Percentiles rank a stretch among this genome's conserved stretches.
These are phyloP conservation scores for Penicillium salamii DNA, from an alignment of 495 filamentous ascomycete species.

Conservation along the genomic window DNA sequence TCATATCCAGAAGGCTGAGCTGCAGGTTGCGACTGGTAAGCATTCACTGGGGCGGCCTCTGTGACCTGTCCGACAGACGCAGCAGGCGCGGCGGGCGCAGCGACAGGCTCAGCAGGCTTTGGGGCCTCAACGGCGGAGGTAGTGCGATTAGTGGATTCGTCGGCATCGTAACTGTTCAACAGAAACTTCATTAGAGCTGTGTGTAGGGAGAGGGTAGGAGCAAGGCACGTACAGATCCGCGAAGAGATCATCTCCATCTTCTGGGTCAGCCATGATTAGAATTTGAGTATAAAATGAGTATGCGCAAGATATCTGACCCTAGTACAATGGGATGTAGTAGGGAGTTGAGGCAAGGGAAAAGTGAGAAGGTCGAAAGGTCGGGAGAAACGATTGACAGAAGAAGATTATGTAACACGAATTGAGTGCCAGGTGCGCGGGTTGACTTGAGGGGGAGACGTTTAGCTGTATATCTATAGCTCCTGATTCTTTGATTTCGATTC, in stretches of 20 bases:
- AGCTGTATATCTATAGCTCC: not conserved
- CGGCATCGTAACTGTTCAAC: slow-evolving; percentile 76
- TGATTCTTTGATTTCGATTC: not conserved
- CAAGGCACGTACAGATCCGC: slow-evolving; percentile 78
- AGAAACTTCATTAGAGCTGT: slow-evolving; percentile 4
- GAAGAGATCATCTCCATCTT: slow-evolving; percentile 97
- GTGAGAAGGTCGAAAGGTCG: no score
- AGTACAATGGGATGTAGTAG: no score
- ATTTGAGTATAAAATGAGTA: not conserved
- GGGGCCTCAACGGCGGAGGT: slow-evolving; percentile 32
- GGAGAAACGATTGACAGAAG: no score
- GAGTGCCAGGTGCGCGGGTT: no score
- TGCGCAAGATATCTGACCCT: no score
- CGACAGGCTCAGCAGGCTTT: slow-evolving; percentile 24
- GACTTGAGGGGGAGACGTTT: no score
- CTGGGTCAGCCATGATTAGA: slow-evolving; percentile 71
- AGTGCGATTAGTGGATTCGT: slow-evolving; percentile 55
- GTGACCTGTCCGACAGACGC: slow-evolving; percentile 23
- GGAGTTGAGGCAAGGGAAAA: no score
- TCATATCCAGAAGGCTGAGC: slow-evolving; percentile 46
- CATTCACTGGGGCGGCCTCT: slow-evolving; percentile 43
- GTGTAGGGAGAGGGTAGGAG: slow-evolving; percentile 1
- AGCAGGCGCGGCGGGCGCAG: slow-evolving; percentile 16
- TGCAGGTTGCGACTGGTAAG: slow-evolving; percentile 25
- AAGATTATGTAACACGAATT: slow-evolving; percentile 17